These are phyloP conservation scores for Phoenix dactylifera DNA, from an alignment of 176 grass and related monocot genomes.

Conservation along the genomic window DNA sequence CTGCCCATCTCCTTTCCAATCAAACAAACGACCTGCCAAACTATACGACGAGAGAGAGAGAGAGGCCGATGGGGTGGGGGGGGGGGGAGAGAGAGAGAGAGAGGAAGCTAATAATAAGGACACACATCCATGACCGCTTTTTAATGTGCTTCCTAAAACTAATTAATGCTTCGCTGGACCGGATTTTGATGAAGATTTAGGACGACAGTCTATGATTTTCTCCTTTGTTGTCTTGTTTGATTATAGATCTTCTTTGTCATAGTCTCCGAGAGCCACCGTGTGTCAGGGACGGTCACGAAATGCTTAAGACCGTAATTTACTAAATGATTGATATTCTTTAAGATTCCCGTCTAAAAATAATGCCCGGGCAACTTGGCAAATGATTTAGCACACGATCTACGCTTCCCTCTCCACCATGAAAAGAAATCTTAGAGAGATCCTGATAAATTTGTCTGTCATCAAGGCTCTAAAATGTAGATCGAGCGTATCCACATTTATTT, in stretches of 20 bases:
- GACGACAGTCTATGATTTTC: conserved; percentile 6
- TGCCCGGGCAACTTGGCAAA: conserved; percentile 14
- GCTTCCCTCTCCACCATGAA: neutral
- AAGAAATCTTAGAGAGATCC: conserved; percentile 16
- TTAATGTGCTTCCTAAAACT: too few species aligned
- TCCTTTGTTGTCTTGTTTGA: conserved; percentile 17
- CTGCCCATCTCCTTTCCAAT: conserved; percentile 16
- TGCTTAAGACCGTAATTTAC: conserved; percentile 3
- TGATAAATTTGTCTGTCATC: conserved; percentile 11
- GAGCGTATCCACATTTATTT: too few species aligned
- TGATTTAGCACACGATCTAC: conserved; percentile 18
- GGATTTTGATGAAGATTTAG: conserved; percentile 23
- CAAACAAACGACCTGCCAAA: neutral
- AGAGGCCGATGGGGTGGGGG: neutral
- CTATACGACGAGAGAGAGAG: neutral
- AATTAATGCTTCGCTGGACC: conserved; percentile 2
- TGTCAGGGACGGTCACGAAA: conserved; percentile 4
- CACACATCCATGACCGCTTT: too few species aligned
- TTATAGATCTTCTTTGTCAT: conserved; percentile 7
- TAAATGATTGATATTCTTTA: conserved; percentile 14
- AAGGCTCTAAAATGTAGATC: too few species aligned
- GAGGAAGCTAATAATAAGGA: neutral
- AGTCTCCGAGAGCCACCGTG: neutral
- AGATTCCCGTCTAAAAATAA: conserved; percentile 18
- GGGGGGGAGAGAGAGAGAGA: neutral